Percentiles rank a stretch among this genome's conserved stretches.
Conservation (phyloP, 257 asterid genomes). For the Sherardia arvensis region DNA sequence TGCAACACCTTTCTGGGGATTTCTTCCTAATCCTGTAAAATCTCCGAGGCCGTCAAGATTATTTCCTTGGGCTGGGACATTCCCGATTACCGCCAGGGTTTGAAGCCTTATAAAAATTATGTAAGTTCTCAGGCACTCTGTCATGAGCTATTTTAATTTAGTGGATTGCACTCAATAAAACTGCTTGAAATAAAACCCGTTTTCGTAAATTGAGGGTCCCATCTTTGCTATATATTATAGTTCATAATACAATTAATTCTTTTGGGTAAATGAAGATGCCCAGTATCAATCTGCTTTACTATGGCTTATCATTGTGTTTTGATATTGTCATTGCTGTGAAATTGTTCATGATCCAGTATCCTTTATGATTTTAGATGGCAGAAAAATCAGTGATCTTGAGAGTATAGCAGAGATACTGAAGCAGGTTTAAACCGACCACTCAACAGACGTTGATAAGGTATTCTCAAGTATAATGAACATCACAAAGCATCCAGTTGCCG, state of each 20-base stretch:
- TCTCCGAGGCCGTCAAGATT: constrained; percentile 68
- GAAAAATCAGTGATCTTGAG: constrained; percentile 77
- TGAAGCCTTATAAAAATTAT: constrained; percentile 45
- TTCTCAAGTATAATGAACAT: constrained; percentile 61
- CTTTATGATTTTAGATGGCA: constrained; percentile 53
- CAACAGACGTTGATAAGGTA: constrained; percentile 67
- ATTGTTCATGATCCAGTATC: not conserved
- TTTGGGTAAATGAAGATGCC: not conserved
- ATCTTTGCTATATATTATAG: no score
- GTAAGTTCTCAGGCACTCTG: constrained; percentile 33
- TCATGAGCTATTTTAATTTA: not conserved
- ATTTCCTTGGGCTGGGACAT: constrained; percentile 88
- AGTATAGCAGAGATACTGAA: constrained; percentile 67
- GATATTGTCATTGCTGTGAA: not conserved
- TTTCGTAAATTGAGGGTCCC: no score
- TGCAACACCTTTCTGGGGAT: constrained; percentile 95
- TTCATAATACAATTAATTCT: not conserved
- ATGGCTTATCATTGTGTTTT: not conserved
- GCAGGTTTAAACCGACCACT: constrained; percentile 87
- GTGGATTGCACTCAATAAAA: not conserved
- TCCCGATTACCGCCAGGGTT: constrained; percentile 67
- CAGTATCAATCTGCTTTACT: not conserved
- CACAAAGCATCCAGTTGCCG: constrained; percentile 91
- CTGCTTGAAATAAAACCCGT: no score
- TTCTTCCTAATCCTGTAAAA: constrained; percentile 74